Conservation (phyloP, 2,329 filamentous ascomycete species). For the Monilinia aucupariae region DNA sequence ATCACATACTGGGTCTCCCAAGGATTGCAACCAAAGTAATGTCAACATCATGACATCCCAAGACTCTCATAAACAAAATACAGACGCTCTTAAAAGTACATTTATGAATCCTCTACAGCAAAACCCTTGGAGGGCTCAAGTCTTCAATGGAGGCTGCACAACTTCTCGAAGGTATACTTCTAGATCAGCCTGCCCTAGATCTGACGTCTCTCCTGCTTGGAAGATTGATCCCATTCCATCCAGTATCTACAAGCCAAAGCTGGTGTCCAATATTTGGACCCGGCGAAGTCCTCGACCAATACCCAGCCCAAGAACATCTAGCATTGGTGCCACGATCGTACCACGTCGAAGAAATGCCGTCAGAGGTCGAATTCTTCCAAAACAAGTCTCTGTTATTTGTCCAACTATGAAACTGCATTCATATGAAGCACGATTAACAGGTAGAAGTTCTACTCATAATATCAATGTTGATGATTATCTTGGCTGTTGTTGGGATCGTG, state of each 20-base stretch:
- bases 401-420: neutral
- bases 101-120: neutral
- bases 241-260: constrained; percentile 8
- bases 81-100: neutral
- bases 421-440: neutral
- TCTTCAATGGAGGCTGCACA: neutral
- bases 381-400: neutral
- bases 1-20: neutral
- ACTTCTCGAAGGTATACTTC: neutral
- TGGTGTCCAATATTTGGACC: neutral
- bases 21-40: neutral
- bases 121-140: neutral
- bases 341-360: constrained; percentile 9
- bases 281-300: neutral
- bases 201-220: neutral
- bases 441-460: neutral
- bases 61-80: neutral
- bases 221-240: neutral
- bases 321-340: neutral
- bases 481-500: neutral
- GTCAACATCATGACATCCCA: neutral
- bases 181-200: neutral
- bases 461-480: neutral
- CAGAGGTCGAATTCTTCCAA: constrained; percentile 4
- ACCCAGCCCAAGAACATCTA: constrained; percentile 4